Conservation (phyloP, 2,329 filamentous ascomycete genomes). For the Lasiodiplodia gonubiensis region DNA sequence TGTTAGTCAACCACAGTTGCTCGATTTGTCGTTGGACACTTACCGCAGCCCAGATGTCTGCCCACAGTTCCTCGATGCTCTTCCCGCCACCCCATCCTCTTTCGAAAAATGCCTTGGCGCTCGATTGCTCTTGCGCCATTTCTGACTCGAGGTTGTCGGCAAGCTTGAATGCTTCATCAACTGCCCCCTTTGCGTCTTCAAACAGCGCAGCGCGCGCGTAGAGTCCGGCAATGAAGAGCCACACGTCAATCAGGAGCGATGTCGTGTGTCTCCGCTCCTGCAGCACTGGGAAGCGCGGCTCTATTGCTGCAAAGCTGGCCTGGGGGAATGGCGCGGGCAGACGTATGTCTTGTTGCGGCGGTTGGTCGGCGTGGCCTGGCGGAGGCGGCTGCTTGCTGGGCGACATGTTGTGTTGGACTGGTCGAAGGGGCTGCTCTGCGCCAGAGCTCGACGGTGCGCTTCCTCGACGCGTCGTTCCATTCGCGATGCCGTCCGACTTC, state of each 20-base stretch:
- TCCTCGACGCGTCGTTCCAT: conserved; percentile 14
- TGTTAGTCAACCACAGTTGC: conserved; percentile 32
- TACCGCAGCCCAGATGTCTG: conserved; percentile 82
- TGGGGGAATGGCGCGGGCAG: conserved; percentile 49
- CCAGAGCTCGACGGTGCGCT: conserved; percentile 29
- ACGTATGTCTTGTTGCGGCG: conserved; percentile 51
- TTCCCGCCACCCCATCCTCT: conserved; percentile 80
- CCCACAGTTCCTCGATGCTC: conserved; percentile 83
- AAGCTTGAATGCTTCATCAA: conserved; percentile 80
- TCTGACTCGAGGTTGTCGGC: conserved; percentile 74
- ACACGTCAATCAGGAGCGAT: conserved; percentile 74
- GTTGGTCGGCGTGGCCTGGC: conserved; percentile 47
- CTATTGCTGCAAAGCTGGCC: conserved; percentile 41
- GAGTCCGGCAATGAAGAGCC: conserved; percentile 87
- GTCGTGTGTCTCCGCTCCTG: conserved; percentile 63
- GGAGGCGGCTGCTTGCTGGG: conserved; percentile 44
- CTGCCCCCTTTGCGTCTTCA: conserved; percentile 79
- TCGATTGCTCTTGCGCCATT: conserved; percentile 65
- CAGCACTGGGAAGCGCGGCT: conserved; percentile 57
- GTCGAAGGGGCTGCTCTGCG: conserved; percentile 44
- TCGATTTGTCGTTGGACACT: conserved; percentile 41
- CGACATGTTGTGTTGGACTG: conserved; percentile 50
- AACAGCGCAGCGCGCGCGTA: conserved; percentile 82
- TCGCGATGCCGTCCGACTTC: conserved; percentile 27
- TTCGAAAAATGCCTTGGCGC: conserved; percentile 65